Evolutionary conservation across 768 basidiomycete species (phyloP), one percentile per base, ranked within the genome.

Genomic region (Boletus pseudo-olivaceus): DNA sequence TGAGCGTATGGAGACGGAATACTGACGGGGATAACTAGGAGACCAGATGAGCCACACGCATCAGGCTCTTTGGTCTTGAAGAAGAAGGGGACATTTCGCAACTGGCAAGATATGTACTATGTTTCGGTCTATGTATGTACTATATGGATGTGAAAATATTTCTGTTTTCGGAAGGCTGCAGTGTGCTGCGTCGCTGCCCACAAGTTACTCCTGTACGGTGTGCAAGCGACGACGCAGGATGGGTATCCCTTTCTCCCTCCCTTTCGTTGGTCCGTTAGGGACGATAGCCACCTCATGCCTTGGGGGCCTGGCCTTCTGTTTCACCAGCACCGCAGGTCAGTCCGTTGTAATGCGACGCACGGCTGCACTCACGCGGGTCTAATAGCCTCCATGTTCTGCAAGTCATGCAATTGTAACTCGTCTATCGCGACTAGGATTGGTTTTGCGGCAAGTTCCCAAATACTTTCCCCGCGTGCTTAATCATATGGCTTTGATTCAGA

Each of bases 321-420:
- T 84, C 64, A 91, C 90, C 8, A 91, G 89, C 37, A 90, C 85
- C 41, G 90, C 90, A 63, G 90, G 90, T 85, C 55, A 57, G 79
- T 70, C 27, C 40, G n/a, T 53, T 43, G 39, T 7, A 44, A 39
- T 23, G 40, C 26, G n/a, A 60, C 12, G 59, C 64, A 45, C 15
- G 30, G 11, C 4, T 11, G 0, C 34, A 29, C 54, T 60, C 46
- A 58, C 47, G 3, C 32, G 32, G 7, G 12, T 12, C 34, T 38
- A 14, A 63, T 73, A 85, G 94, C 95, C 4, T 93, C 91, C 34
- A 93, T 96, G 83, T 92, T 97, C 76, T 94, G 87, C 81, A 98
- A 97, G 78, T 93, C 90, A 32, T 99, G 96, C 73, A 98, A 98
- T 69, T 99, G 97, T 75, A 98, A 98, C 69, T 96, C 93, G 9